These are phyloP conservation scores for Boletus huronensis DNA, from an alignment of 768 basidiomycete species.

Conservation along the genomic window DNA sequence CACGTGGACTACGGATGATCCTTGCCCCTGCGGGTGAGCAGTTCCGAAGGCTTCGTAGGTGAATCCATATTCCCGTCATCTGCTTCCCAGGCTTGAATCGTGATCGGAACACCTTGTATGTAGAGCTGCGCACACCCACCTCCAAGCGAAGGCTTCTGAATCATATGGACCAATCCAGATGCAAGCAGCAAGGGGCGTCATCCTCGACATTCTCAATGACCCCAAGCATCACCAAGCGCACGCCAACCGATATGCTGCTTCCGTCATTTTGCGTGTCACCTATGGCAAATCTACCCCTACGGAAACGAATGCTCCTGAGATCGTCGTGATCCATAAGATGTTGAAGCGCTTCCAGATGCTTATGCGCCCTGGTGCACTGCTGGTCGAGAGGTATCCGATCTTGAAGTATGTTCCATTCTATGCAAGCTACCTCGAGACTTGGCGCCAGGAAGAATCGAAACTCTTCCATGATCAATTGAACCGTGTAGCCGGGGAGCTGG, in stretches of 20 bases:
- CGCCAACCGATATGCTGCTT: slow-evolving; percentile 42
- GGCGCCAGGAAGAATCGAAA: slow-evolving; percentile 52
- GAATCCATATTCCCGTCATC: neutral
- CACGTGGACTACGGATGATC: slow-evolving; percentile 55
- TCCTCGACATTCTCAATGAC: slow-evolving; percentile 31
- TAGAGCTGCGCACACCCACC: slow-evolving; percentile 57
- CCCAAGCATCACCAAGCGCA: slow-evolving; percentile 50
- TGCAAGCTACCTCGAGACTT: slow-evolving; percentile 50
- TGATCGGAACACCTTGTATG: neutral
- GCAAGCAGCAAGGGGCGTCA: slow-evolving; percentile 30
- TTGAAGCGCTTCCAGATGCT: slow-evolving; percentile 35
- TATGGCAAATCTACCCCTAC: slow-evolving; percentile 35
- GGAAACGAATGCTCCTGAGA: slow-evolving; percentile 28
- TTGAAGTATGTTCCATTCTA: slow-evolving; percentile 57
- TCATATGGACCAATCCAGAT: slow-evolving; percentile 50
- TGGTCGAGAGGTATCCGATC: slow-evolving; percentile 37
- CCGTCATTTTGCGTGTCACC: slow-evolving; percentile 34
- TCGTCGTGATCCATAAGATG: slow-evolving; percentile 33
- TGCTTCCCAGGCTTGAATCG: neutral
- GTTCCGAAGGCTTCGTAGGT: slow-evolving; percentile 62
- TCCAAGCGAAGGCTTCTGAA: slow-evolving; percentile 50
- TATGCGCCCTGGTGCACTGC: slow-evolving; percentile 35
- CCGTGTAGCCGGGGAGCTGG: slow-evolving; percentile 45
- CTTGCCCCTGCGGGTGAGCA: slow-evolving; percentile 55
- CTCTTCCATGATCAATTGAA: slow-evolving; percentile 53